Evolutionary conservation across 202 grass and related monocot genomes (phyloP), one percentile per base, ranked within the genome.

Genomic region (Bolboschoenoplectus hybrid): DNA sequence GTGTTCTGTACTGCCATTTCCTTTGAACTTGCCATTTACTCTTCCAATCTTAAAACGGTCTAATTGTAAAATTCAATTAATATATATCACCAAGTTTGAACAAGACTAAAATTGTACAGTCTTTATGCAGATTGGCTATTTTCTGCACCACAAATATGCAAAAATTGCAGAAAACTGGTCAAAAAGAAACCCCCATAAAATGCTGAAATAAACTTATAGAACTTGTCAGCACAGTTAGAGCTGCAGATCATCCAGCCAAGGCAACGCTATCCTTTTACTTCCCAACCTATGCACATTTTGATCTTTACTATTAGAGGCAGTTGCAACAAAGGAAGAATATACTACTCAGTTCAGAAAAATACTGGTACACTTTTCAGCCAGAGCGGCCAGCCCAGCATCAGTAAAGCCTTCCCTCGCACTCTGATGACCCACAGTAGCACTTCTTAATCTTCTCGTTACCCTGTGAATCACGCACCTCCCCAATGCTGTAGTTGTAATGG

Each of bases 391-490:
- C 9, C 44, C 9, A 4, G 40, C 39, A 85, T 90, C 58, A 99
- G 82, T 99, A 99, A 50, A 99, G 97, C 81, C 97, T 94, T 9
- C 92, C 89, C 35, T 85, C 86, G 41, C 97, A 99, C 34, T 97
- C 92, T 38, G 52, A 81, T 3, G 97, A 92, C 34, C 93, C 97
- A 67, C 92, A 99, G 11, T 85, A 90, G 72, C 97, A 99, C 52
- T 87, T 40, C 50, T 97, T 99, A 58, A 71, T 46, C 78, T 94
- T 99, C 86, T 87, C 89, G 38, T 85, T 47, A 16, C 84, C 91
- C 7, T 90, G 83, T 1, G 67, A 86, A 38, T 95, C 88, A 6
- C 3, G 76, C 50, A 95, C 87, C 79, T 90, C 35, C 67, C 85
- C 93, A 50, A 89, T 84, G 10, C 8, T 85, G 55, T 95, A 95